Evolutionary conservation across 2,329 filamentous ascomycete genomes (phyloP), one percentile per base, ranked within the genome.

Genomic region (Biscogniauxia marginata): DNA sequence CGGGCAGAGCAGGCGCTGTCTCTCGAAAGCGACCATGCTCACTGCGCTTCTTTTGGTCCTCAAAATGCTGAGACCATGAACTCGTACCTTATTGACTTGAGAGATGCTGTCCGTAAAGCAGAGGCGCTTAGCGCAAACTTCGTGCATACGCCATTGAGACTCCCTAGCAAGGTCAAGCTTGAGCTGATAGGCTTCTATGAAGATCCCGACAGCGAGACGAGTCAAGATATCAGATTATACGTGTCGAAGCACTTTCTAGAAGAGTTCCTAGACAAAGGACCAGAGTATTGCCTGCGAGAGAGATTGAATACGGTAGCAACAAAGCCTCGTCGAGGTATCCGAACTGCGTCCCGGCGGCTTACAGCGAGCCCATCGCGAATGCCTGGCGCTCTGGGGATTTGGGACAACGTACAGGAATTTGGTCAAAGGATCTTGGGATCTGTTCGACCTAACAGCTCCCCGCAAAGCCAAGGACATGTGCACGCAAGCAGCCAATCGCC

Each of bases 101-200:
- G 71, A 1, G 62, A 54, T 0, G 75, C 75, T 3, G 70, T 77
- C 4, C 49, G 59, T 2, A 75, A 77, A 53, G 75, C 75, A 1
- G 68, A 72, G 23, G 57, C 62, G 1, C 62, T 78, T 2, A 75
- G 71, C 53, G 46, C 56, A 2, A 62, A 67, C 56, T 59, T 72
- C 34, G 65, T 68, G 0, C 79, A 82, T 51, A 77, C 75, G 43
- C 74, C 77, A 0, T 60, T 86, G 20, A 71, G 74, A 34, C 74
- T 86, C 1, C 77, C 80, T 46, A 74, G 78, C 20, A 78, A 79
- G 46, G 81, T 86, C 39, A 80, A 78, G 50, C 75, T 87, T 3
- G 84, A 87, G 60, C 65, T 82, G 7, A 77, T 80, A 49, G 84
- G 84, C 0, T 87, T 87, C 64, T 87, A 85, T 54, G 82, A 85